Evolutionary conservation across 768 basidiomycete species (phyloP), one percentile per base, ranked within the genome.

Genomic region (Agaricus sinodeliciosus): DNA sequence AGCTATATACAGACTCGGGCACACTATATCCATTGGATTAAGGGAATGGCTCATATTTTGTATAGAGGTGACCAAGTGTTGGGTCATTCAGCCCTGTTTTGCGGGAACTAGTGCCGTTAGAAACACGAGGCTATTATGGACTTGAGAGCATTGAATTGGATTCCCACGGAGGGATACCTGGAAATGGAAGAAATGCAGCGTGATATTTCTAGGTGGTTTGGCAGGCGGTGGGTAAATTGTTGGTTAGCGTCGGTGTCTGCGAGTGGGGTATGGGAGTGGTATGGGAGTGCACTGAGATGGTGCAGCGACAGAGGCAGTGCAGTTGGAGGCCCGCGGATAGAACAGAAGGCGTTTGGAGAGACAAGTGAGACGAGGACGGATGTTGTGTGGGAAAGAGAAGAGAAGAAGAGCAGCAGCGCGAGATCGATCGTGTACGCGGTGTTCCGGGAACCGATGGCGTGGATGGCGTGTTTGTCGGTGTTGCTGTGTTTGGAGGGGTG

Each of bases 361-460:
- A 31, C 31, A 31, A 31, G 31, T 31, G n/a, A 15, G 37, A 49
- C 26, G 48, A 18, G 35, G 27, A 40, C 15, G 49, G 42, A 31
- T 51, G 43, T 43, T 16, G 51, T 39, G 43, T 36, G 36, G 43
- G 15, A 31, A 51, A 35, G 43, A 19, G 7, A 27, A 43, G 28
- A 34, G 35, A 26, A 37, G 51, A 13, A n/a, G n/a, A n/a, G n/a
- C n/a, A n/a, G 39, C 40, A 27, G 49, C 6, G 49, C n/a, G 28
- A 37, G 16, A 26, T 54, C 52, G 52, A 54, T 48, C 52, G 26
- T 39, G 51, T 46, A 46, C 51, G 51, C 51, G 51, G 51, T 52
- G 51, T 52, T 52, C 51, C 52, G 52, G 47, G 52, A 54, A 48
- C 52, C 52, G 52, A 54, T 40, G 35, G 28, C 18, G 25, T 47